phyloP scores from a whole-genome alignment of 306 rosid species.

The Echinosophora koreensis region DNA sequence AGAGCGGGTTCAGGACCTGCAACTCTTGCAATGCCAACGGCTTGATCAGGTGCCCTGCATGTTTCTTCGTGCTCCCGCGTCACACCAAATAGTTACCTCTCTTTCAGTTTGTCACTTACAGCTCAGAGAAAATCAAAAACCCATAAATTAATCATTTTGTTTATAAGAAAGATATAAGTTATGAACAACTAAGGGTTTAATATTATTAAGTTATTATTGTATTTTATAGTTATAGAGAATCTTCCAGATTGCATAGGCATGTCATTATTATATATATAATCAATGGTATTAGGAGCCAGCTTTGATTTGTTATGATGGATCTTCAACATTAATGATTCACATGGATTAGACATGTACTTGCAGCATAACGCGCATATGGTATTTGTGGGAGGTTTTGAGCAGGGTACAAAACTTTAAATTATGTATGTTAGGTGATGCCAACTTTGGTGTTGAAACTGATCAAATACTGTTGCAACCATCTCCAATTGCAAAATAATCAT shows the following conservation, averaged over 20 bases:
- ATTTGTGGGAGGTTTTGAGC: background rate
- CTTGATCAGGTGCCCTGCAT: conserved; percentile 68
- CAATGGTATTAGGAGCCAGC: conserved; percentile 9
- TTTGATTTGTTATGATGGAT: background rate
- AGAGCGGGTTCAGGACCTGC: conserved; percentile 68
- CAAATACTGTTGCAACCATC: no score
- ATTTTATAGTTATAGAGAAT: conserved; percentile 7
- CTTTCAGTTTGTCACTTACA: conserved; percentile 18
- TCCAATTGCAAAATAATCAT: background rate
- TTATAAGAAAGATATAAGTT: conserved; percentile 5
- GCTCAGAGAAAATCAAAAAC: conserved; percentile 11
- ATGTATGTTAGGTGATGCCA: no score
- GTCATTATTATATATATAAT: background rate
- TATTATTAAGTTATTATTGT: background rate
- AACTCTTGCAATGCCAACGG: conserved; percentile 73
- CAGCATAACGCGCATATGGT: background rate
- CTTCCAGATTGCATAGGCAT: conserved; percentile 13
- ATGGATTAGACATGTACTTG: conserved; percentile 22
- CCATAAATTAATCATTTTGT: conserved; percentile 11
- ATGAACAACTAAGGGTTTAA: background rate
- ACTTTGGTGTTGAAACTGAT: no score
- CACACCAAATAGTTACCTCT: conserved; percentile 35
- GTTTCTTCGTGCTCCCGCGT: conserved; percentile 56
- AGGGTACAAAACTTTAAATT: background rate
- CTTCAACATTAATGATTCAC: conserved; percentile 36